Conservation (phyloP, 306 rosid genomes). For the Glycyrrhiza uralensis region DNA sequence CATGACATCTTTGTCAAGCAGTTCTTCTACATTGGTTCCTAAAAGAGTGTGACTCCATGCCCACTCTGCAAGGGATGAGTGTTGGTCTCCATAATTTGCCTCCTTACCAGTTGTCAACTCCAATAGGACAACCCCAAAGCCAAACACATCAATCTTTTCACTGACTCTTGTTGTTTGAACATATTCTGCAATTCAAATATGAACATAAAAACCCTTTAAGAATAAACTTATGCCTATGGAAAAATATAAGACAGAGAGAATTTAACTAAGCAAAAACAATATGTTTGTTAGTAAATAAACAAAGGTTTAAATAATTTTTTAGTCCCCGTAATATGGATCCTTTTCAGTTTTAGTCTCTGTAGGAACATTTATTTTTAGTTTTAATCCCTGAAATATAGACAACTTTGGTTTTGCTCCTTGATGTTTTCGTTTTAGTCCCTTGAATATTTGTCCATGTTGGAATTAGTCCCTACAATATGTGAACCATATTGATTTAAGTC, state of each 20-base stretch:
- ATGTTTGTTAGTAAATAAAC: conserved; percentile 6
- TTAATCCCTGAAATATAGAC: too few species aligned
- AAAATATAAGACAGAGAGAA: not conserved
- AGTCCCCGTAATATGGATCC: too few species aligned
- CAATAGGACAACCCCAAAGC: conserved; percentile 66
- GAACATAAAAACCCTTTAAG: not conserved
- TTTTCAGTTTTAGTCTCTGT: too few species aligned
- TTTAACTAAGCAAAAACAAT: not conserved
- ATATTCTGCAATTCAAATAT: conserved; percentile 30
- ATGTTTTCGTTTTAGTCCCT: too few species aligned
- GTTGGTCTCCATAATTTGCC: conserved; percentile 31
- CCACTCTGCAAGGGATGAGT: conserved; percentile 35
- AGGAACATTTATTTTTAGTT: too few species aligned
- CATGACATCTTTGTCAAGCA: conserved; percentile 28
- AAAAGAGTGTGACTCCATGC: conserved; percentile 12
- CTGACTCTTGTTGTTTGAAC: conserved; percentile 29
- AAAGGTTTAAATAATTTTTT: too few species aligned
- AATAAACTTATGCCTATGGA: not conserved
- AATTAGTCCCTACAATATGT: too few species aligned
- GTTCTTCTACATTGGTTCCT: conserved; percentile 27
- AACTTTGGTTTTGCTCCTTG: too few species aligned
- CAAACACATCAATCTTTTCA: conserved; percentile 67
- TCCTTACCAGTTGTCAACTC: conserved; percentile 38
- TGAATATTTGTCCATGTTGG: too few species aligned
- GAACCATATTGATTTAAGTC: too few species aligned